phyloP scores from a whole-genome alignment of 805 yeast species.

The Gaillardinia entomophila region DNA sequence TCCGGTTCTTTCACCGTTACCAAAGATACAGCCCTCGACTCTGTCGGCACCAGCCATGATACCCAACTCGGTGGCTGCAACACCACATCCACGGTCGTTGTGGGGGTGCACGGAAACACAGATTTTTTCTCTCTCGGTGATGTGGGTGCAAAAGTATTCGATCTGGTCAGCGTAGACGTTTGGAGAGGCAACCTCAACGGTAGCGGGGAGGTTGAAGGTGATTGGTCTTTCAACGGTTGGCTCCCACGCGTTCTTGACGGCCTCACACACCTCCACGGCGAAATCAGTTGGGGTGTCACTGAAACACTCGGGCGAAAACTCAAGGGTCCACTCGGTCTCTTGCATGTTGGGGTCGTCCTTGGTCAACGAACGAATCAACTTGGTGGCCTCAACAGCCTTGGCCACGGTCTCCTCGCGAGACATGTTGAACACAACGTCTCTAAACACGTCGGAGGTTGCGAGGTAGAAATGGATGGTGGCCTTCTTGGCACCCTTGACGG shows the following conservation, averaged over 20 bases:
- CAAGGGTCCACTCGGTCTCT: conserved; percentile 65
- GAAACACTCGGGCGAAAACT: conserved; percentile 78
- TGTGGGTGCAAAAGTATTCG: conserved; percentile 60
- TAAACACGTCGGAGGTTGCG: conserved; percentile 70
- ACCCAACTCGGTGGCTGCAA: conserved; percentile 83
- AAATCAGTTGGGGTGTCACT: conserved; percentile 64
- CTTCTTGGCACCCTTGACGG: conserved; percentile 65
- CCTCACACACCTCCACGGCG: conserved; percentile 63
- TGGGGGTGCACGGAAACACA: conserved; percentile 78
- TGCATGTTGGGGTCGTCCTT: conserved; percentile 54
- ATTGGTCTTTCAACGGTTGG: conserved; percentile 63
- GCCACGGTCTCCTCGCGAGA: conserved; percentile 52
- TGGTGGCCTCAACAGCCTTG: conserved; percentile 58
- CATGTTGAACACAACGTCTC: conserved; percentile 65
- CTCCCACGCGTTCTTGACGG: conserved; percentile 70
- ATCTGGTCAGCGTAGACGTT: conserved; percentile 82
- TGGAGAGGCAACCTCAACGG: conserved; percentile 78
- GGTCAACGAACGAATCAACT: conserved; percentile 59
- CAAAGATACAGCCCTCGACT: conserved; percentile 80
- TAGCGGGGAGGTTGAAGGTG: conserved; percentile 78
- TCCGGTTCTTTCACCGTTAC: conserved; percentile 86
- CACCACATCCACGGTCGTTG: conserved; percentile 83
- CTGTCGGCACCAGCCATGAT: conserved; percentile 84
- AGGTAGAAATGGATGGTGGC: conserved; percentile 75
- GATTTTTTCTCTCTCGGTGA: conserved; percentile 62